Conservation (phyloP, 2,329 filamentous ascomycete genomes). For the Hymenoscyphus salicellus region DNA sequence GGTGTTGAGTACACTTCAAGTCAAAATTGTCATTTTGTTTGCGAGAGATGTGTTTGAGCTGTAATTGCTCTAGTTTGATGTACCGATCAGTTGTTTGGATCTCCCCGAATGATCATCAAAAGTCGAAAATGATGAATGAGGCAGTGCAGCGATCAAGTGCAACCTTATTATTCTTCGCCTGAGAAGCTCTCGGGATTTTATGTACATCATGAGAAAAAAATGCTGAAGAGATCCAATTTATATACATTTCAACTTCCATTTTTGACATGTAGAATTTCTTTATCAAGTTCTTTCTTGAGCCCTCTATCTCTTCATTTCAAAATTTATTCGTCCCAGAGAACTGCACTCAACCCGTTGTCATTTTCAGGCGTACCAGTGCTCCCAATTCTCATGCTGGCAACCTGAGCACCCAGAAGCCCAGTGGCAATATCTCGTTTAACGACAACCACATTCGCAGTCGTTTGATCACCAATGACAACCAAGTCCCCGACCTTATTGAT, state of each 20-base stretch:
- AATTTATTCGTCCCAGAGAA: constrained; percentile 47
- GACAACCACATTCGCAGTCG: constrained; percentile 41
- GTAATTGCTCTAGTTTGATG: background rate
- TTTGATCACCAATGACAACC: constrained; percentile 45
- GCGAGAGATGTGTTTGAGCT: background rate
- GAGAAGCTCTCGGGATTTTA: background rate
- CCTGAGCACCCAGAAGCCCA: constrained; percentile 40
- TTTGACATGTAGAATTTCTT: background rate
- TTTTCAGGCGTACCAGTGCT: constrained; percentile 41
- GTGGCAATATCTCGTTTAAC: constrained; percentile 40
- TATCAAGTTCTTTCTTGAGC: background rate
- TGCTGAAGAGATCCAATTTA: background rate
- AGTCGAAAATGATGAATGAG: background rate
- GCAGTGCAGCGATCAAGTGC: background rate
- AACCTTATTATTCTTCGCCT: background rate
- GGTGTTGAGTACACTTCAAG: background rate
- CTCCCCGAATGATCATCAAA: background rate
- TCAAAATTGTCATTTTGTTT: background rate
- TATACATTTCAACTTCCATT: background rate
- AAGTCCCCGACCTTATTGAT: constrained; percentile 43
- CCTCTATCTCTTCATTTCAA: background rate
- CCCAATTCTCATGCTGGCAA: constrained; percentile 43
- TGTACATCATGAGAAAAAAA: background rate
- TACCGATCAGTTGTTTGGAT: background rate
- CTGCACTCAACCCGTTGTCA: constrained; percentile 48